These are phyloP conservation scores for Chalciporus chontae DNA, from an alignment of 768 basidiomycete genomes.

Conservation along the genomic window DNA sequence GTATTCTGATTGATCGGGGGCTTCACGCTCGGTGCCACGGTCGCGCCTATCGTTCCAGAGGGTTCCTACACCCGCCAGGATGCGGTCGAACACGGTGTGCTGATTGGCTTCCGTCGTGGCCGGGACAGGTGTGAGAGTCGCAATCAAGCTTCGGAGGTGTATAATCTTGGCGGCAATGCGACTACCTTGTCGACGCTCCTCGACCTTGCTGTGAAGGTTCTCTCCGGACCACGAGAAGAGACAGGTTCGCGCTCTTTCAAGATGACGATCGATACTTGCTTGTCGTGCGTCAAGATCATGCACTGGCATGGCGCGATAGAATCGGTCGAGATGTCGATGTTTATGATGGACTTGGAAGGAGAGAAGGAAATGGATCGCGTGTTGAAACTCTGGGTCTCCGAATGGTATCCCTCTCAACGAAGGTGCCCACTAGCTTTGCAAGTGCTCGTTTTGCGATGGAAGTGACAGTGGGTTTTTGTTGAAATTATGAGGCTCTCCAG, in stretches of 20 bases:
- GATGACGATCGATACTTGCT: conserved; percentile 18
- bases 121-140: conserved; percentile 20
- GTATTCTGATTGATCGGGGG: conserved; percentile 3
- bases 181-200: conserved; percentile 9
- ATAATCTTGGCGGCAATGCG: conserved; percentile 21
- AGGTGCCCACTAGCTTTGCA: no score
- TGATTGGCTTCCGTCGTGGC: conserved; percentile 17
- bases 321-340: not conserved
- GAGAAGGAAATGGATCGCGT: no score
- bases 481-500: no score
- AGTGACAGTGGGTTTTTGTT: no score
- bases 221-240: conserved; percentile 7
- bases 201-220: not conserved
- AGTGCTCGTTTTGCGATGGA: no score
- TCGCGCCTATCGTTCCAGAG: conserved; percentile 19
- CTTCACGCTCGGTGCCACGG: not conserved
- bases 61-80: conserved; percentile 17
- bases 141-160: conserved; percentile 19
- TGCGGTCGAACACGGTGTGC: conserved; percentile 15
- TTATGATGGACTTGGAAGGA: not conserved
- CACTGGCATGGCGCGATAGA: not conserved
- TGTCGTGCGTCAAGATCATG: conserved; percentile 12
- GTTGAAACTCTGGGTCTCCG: no score
- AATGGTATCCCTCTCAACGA: no score
- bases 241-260: conserved; percentile 15